Base-by-base conservation (phyloP, 2,329 filamentous ascomycete genomes). In the Sclerotinia borealis region DNA sequence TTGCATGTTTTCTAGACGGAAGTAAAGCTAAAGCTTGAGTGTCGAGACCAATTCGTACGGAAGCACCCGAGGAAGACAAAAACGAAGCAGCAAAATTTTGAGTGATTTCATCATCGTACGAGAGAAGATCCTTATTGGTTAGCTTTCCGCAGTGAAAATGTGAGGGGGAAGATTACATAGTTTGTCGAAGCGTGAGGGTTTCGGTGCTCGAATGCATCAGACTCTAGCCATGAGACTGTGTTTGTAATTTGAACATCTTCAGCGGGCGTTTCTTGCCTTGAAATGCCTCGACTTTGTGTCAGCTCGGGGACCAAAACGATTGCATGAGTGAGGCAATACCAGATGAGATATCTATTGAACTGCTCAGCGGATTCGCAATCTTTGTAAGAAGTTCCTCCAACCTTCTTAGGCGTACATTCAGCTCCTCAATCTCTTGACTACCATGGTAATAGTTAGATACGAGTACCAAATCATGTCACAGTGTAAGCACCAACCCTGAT, bases 1-100 rank as follows among this genome's bases (percentile, higher is more conserved):
- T 37, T 2, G 61, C 68, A 37, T 68, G 58, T 25, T 25, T 29
- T 15, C 67, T 63, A 10, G 64, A 36, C 6, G 69, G 69, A 22
- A 71, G 50, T 25, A 65, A 37, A 3, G 56, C 7, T 19, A 62
- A 34, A n/a, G 64, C 41, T 15, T 65, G 48, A 17, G 64, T 60
- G 3, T 64, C 56, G 15, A 68, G 43, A 6, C 54, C 34, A 10
- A 47, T 19, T 39, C 54, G 45, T 34, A 43, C 25, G 13, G 48
- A 48, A 22, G 64, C 50, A 29, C 51, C 17, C 6, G 65, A 63
- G 8, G 66, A 27, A 9, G 64, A 62, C 29, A 68, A 59, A 11
- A 68, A 61, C 11, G 66, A 67, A 37, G 63, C 17, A 27, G 61
- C 51, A 45, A 69, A 68, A n/a, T 55, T 63, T 39, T 68, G 66